These are phyloP conservation scores for Pugionium cornutum DNA, from an alignment of 345 rosid species.

Conservation along the genomic window DNA sequence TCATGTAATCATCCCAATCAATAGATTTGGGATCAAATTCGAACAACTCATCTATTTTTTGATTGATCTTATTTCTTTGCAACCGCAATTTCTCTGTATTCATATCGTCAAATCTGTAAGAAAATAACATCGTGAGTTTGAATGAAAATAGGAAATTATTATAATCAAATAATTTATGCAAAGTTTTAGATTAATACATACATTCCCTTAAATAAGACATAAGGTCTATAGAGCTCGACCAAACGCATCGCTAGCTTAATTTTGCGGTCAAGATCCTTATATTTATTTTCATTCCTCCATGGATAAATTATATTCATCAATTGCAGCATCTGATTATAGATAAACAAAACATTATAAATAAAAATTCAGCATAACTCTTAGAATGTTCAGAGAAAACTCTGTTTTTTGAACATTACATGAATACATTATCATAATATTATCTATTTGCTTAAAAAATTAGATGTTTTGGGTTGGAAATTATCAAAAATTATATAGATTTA, in stretches of 20 bases:
- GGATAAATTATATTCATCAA: slow-evolving; percentile 19
- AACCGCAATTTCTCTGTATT: slow-evolving; percentile 53
- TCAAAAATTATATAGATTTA: no score
- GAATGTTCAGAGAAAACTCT: no score
- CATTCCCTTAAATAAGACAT: slow-evolving; percentile 74
- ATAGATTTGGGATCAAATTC: slow-evolving; percentile 58
- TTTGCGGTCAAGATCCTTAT: slow-evolving; percentile 30
- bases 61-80: slow-evolving; percentile 38
- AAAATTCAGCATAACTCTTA: no score
- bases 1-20: slow-evolving; percentile 67
- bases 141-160: no score
- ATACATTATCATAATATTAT: no score
- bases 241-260: slow-evolving; percentile 57
- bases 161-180: no score
- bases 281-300: slow-evolving; percentile 31
- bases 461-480: no score
- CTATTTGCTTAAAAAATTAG: no score
- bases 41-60: slow-evolving; percentile 42
- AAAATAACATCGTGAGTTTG: neutral
- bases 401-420: no score
- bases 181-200: slow-evolving; percentile 42
- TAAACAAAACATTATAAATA: neutral
- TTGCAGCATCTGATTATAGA: slow-evolving; percentile 27
- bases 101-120: slow-evolving; percentile 62
- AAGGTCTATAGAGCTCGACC: slow-evolving; percentile 75